phyloP scores from a whole-genome alignment of 495 filamentous ascomycete genomes.

The Aspergillus biplanus region DNA sequence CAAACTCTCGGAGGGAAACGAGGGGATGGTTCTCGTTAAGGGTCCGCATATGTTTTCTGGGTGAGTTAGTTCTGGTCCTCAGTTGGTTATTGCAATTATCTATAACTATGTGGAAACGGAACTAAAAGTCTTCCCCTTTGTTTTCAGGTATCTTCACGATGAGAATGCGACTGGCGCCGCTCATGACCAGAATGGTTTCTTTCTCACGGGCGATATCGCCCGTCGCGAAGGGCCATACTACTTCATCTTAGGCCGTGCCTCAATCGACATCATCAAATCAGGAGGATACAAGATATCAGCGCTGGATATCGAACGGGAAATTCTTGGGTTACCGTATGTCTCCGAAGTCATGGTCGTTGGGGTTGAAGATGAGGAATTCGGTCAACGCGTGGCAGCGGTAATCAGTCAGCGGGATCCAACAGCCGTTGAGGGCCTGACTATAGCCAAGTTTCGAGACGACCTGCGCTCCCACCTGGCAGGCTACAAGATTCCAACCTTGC shows the following conservation, averaged over 20 bases:
- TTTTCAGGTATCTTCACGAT: neutral
- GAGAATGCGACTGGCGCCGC: neutral
- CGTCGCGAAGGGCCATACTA: conserved; percentile 47
- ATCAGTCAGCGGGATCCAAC: conserved; percentile 30
- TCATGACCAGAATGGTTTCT: conserved; percentile 40
- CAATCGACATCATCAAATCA: conserved; percentile 49
- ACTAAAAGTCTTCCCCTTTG: too few species aligned
- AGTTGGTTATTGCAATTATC: too few species aligned
- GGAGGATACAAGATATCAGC: conserved; percentile 53
- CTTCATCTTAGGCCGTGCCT: conserved; percentile 53
- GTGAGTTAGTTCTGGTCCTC: too few species aligned
- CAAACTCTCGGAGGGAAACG: conserved; percentile 32
- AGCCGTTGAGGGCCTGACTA: too few species aligned
- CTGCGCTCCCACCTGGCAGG: neutral
- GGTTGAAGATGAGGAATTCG: conserved; percentile 48
- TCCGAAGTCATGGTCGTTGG: conserved; percentile 50
- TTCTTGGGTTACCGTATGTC: conserved; percentile 40
- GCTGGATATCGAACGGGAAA: conserved; percentile 50
- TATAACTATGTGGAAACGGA: too few species aligned
- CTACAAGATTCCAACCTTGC: neutral
- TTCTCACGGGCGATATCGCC: conserved; percentile 52
- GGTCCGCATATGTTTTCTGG: neutral
- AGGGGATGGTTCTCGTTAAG: neutral
- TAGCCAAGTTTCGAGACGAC: neutral
- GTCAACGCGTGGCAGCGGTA: conserved; percentile 50